Evolutionary conservation across 2,329 filamentous ascomycete species (phyloP), one percentile per base, ranked within the genome.

Genomic region (Cercospora sojina): DNA sequence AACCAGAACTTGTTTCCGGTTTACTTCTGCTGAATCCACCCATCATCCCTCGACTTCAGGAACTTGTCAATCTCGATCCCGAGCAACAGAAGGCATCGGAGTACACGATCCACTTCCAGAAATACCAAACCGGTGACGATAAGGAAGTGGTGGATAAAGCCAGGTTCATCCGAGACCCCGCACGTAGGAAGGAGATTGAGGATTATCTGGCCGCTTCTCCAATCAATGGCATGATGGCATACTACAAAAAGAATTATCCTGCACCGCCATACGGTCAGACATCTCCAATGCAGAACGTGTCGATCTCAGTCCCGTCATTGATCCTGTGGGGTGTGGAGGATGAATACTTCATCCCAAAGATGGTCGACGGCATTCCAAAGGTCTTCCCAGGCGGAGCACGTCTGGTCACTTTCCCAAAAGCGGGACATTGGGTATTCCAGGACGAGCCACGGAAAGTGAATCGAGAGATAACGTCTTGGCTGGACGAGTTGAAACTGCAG

Each of bases 141-240:
- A 64, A 64, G 4, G 61, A 64, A 57, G 61, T 64, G 18, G 23
- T 5, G 35, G 49, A 64, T 18, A 64, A 64, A 16, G 38, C 61
- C 18, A 29, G 23, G 5, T 41, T 38, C 53, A 64, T 64, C 18
- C 9, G 61, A 41, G 49, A 64, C 10, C 61, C 61, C 8, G 25
- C 51, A 18, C 51, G 61, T 49, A 5, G 49, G 1, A 58, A 64
- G 49, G 61, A 64, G 61, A 57, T 58, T 3, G 27, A 64, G 20
- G 61, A 58, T 2, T 58, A 64, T 41, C 35, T 64, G 2, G 32
- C 51, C 8, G 61, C 61, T 1, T 64, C 61, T n/a, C 51, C 61
- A 3, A 49, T 64, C 2, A 64, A 64, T 5, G 61, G 51, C 23
- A 64, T 64, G 61, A 64, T 64, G 61, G 61, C 51, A 43, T 64